Evolutionary conservation across 179 eudicot genomes (phyloP), one percentile per base, ranked within the genome.

Genomic region (Silene vulgaris): DNA sequence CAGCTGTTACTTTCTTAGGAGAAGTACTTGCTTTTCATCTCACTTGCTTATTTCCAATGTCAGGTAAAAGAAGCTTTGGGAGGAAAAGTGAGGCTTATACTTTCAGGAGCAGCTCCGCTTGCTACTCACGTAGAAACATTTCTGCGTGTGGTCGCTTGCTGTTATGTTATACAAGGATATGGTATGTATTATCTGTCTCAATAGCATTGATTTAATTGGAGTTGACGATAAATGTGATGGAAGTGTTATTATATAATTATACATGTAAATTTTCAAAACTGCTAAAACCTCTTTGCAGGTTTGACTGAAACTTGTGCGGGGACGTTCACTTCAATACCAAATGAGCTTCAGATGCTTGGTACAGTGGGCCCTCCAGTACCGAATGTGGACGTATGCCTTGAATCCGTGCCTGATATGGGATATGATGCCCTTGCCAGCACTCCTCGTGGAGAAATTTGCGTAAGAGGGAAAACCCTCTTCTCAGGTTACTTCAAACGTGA

Each of bases 81-180:
- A 3, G 98, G 98, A 23, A 93, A 71, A 71, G 97, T 91, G 74
- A 86, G 93, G 37, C 80, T 93, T 62, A 91, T 93, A 72, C 81
- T 93, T 62, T 93, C 98, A 66, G 98, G 98, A 80, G 98, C 93
- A 67, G 98, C 98, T n/a, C 98, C 98, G 69, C 96, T 93, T 74
- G 88, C 98, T 37, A 76, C 86, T 61, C 97, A 93, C 78, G 90
- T 93, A 20, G 97, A 93, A 84, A 87, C 88, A 23, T 93, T 79
- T 84, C 77, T 93, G 52, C 87, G 90, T 80, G 98, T 93, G 43
- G 98, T 91, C 30, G 86, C 98, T 54, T 93, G 98, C 70, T 82
- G 83, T 77, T 85, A 91, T 85, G 93, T 93, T 48, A 86, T 93
- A 64, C 98, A 93, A 87, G 98, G 98, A 89, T 93, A 93, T 64